Conservation (phyloP, 305 asterid species). For the Fraxinus velutina region DNA sequence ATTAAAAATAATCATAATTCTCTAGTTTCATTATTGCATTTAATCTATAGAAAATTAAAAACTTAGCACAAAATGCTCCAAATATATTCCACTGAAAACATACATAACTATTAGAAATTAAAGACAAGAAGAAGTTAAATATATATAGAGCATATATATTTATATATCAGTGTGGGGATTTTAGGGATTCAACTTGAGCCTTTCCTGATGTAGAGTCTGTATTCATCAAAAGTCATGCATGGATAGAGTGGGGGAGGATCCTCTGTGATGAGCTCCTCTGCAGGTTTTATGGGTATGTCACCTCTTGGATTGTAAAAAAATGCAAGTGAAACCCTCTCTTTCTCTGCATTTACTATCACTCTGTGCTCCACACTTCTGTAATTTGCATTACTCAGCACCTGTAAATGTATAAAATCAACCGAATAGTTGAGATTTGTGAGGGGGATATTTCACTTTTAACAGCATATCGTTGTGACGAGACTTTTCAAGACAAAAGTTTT, state of each 20-base stretch:
- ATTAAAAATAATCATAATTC: neutral
- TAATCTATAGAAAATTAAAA: neutral
- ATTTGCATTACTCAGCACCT: slow-evolving; percentile 54
- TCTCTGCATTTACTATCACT: slow-evolving; percentile 60
- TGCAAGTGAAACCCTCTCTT: slow-evolving; percentile 68
- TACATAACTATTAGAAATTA: neutral
- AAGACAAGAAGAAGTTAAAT: neutral
- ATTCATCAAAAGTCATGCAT: slow-evolving; percentile 47
- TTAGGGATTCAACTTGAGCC: slow-evolving; percentile 64
- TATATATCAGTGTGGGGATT: slow-evolving; percentile 13
- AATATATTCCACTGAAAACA: neutral
- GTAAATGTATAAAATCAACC: neutral
- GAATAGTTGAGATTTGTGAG: too few relatives aligned
- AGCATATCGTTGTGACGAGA: too few relatives aligned
- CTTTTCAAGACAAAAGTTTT: too few relatives aligned
- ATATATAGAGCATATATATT: neutral
- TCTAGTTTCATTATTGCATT: neutral
- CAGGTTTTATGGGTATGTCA: slow-evolving; percentile 53
- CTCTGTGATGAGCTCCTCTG: slow-evolving; percentile 49
- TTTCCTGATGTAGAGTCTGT: slow-evolving; percentile 67
- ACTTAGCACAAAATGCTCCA: neutral
- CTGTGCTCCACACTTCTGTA: slow-evolving; percentile 88
- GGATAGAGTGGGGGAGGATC: slow-evolving; percentile 45
- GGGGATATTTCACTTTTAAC: too few relatives aligned
- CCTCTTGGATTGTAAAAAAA: slow-evolving; percentile 75